Evolutionary conservation across 345 rosid genomes (phyloP).

Genomic region (Gossypium turneri): DNA sequence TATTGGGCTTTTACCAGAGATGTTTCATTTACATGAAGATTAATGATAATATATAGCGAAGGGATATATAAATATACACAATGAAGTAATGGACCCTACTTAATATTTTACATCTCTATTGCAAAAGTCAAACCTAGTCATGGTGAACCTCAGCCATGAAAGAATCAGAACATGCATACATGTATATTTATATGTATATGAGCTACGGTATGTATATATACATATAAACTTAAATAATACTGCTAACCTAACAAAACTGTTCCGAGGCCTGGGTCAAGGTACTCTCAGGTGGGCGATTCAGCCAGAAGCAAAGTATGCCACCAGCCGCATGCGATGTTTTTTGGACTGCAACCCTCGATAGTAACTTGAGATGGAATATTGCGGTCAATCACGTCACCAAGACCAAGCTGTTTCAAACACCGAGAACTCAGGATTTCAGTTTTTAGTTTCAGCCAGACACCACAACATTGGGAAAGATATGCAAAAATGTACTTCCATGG

Average conservation of each 20-base stretch:
- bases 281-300: conserved; percentile 51
- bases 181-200: conserved; percentile 17
- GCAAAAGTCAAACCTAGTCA: background rate
- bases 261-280: conserved; percentile 19
- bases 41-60: background rate
- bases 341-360: conserved; percentile 55
- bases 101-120: conserved; percentile 5
- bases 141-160: conserved; percentile 19
- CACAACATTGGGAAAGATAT: background rate
- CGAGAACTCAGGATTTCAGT: background rate
- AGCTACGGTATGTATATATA: conserved; percentile 21
- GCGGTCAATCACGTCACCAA: conserved; percentile 86
- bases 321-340: conserved; percentile 87
- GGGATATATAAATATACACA: conserved; percentile 19
- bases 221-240: conserved; percentile 14
- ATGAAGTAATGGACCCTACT: conserved; percentile 6
- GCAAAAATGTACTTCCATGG: background rate
- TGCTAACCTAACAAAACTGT: conserved; percentile 65
- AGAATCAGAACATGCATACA: conserved; percentile 28
- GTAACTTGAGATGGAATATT: conserved; percentile 67
- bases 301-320: conserved; percentile 95
- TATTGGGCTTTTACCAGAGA: background rate
- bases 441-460: background rate
- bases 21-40: background rate
- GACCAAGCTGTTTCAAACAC: conserved; percentile 66